Conservation (phyloP, 768 basidiomycete species). For the Serendipita sp. region DNA sequence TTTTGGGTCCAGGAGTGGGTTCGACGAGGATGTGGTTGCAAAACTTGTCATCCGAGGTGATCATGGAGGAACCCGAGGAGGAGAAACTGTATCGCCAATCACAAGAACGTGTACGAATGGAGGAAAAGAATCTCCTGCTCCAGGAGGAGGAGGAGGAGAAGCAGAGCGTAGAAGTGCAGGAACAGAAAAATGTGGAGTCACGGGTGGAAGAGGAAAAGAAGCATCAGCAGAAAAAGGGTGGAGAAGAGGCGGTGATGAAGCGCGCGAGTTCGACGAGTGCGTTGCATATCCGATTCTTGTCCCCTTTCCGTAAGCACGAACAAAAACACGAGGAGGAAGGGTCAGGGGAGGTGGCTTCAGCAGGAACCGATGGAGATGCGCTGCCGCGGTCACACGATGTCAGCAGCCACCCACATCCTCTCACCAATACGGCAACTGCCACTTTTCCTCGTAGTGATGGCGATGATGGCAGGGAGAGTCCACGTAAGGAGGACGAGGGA, state of each 20-base stretch:
- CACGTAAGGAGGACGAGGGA: not conserved
- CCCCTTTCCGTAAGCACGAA: no score
- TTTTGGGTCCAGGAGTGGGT: not conserved
- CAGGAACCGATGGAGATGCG: no score
- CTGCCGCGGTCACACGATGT: no score
- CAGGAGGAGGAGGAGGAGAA: no score
- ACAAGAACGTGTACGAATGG: not conserved
- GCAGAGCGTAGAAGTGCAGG: no score
- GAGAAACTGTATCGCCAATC: not conserved
- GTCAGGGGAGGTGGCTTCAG: no score
- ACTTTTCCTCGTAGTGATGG: no score
- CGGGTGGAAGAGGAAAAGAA: not conserved
- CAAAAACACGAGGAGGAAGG: no score
- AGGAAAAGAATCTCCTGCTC: no score
- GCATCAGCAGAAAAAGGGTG: not conserved
- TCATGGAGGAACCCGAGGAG: not conserved
- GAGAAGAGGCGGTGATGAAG: not conserved
- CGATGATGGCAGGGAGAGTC: not conserved
- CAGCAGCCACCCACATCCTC: not conserved
- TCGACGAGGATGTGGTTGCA: not conserved
- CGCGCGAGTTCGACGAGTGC: not conserved
- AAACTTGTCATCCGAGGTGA: not conserved
- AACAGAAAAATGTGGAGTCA: not conserved
- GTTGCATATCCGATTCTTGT: not conserved
- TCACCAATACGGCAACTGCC: not conserved